Evolutionary conservation across 495 filamentous ascomycete species (phyloP).

Genomic region (Penicillium robsamsonii): DNA sequence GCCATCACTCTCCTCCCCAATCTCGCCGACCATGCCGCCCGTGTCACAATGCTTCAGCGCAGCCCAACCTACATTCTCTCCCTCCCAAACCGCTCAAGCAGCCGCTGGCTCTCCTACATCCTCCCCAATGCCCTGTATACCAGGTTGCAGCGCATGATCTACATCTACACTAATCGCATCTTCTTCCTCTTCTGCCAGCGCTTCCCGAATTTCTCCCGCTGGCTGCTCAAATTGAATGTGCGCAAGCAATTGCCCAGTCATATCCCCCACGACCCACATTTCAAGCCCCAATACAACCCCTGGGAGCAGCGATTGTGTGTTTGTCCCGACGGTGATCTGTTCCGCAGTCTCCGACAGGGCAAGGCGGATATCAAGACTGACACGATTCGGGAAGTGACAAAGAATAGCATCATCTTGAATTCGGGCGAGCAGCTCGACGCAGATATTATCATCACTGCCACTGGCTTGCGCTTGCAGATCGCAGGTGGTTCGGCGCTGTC

Average conservation of each 20-base stretch:
- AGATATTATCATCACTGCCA: constrained; percentile 75
- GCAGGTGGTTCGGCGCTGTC: constrained; percentile 47
- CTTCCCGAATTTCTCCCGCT: constrained; percentile 53
- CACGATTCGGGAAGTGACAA: constrained; percentile 61
- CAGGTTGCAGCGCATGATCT: constrained; percentile 44
- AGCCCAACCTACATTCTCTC: constrained; percentile 60
- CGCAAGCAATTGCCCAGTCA: constrained; percentile 51
- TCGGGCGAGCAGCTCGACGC: constrained; percentile 57
- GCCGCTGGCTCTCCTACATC: constrained; percentile 38
- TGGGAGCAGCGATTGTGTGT: constrained; percentile 76
- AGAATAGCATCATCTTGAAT: constrained; percentile 54
- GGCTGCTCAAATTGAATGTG: constrained; percentile 43
- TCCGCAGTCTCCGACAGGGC: constrained; percentile 53
- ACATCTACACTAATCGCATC: constrained; percentile 44
- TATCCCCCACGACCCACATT: constrained; percentile 62
- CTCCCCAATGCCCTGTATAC: constrained; percentile 36
- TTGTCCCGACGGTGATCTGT: constrained; percentile 72
- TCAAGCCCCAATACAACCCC: constrained; percentile 67
- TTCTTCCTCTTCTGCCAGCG: constrained; percentile 54
- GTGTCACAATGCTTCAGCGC: constrained; percentile 56
- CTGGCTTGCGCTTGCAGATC: constrained; percentile 60
- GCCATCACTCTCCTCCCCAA: constrained; percentile 54
- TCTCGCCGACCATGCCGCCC: constrained; percentile 42
- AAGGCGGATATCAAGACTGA: constrained; percentile 66
- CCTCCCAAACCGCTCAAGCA: constrained; percentile 40